Conservation (phyloP, 495 filamentous ascomycete genomes). For the Apodospora peruviana region DNA sequence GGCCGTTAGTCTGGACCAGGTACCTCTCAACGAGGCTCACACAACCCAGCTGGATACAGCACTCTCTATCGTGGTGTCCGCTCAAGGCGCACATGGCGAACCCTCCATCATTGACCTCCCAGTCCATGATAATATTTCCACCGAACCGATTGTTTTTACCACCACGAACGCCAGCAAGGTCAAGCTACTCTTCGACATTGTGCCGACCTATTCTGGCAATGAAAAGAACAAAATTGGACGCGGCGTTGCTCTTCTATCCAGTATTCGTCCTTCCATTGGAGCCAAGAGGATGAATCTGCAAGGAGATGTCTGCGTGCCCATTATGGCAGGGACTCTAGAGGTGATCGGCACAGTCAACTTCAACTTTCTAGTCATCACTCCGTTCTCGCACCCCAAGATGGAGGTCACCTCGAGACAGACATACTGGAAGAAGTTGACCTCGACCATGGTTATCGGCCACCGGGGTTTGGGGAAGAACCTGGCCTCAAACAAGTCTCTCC, state of each 20-base stretch:
- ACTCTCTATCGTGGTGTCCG: constrained; percentile 86
- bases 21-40: constrained; percentile 81
- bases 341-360: constrained; percentile 93
- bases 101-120: constrained; percentile 86
- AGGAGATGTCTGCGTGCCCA: constrained; percentile 89
- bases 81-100: constrained; percentile 78
- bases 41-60: constrained; percentile 91
- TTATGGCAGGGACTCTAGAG: constrained; percentile 75
- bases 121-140: constrained; percentile 87
- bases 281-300: constrained; percentile 75
- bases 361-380: constrained; percentile 92
- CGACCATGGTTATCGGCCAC: constrained; percentile 89
- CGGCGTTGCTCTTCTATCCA: constrained; percentile 82
- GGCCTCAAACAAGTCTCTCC: constrained; percentile 71
- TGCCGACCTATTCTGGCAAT: constrained; percentile 94
- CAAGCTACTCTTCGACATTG: constrained; percentile 87
- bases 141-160: constrained; percentile 85
- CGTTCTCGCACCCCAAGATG: constrained; percentile 92
- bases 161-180: constrained; percentile 73
- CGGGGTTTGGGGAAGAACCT: constrained; percentile 91
- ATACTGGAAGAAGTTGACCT: constrained; percentile 74
- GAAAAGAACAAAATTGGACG: constrained; percentile 85
- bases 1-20: constrained; percentile 82
- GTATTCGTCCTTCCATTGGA: constrained; percentile 74
- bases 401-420: constrained; percentile 81